A percentile compares a stretch with the other conserved stretches of the same genome.
These are phyloP conservation scores for Penicillium paxilli DNA, from an alignment of 495 filamentous ascomycete species.

Conservation along the genomic window DNA sequence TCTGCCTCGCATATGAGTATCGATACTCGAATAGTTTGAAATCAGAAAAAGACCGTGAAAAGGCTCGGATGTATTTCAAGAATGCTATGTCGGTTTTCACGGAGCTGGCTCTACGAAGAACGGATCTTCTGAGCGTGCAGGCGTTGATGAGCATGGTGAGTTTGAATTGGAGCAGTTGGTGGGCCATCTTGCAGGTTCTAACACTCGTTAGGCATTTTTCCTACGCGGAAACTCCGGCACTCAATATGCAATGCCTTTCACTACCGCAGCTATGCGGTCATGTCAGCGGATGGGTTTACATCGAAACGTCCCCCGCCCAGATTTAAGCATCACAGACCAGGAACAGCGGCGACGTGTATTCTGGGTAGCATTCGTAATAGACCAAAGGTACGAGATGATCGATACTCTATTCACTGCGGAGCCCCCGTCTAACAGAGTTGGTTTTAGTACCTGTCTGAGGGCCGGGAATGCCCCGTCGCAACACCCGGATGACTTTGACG, in stretches of 20 bases:
- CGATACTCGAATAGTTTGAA: conserved; percentile 87
- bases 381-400: conserved; percentile 66
- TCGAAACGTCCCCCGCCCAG: conserved; percentile 80
- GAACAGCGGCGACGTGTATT: conserved; percentile 95
- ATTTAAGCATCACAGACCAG: conserved; percentile 76
- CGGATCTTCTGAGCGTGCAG: conserved; percentile 90
- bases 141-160: conserved; percentile 85
- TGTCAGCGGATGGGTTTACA: conserved; percentile 95
- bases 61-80: conserved; percentile 89
- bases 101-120: conserved; percentile 89
- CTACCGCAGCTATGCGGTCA: conserved; percentile 86
- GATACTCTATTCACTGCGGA: neutral
- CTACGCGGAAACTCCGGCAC: conserved; percentile 93
- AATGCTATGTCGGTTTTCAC: conserved; percentile 90
- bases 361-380: conserved; percentile 94
- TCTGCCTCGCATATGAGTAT: conserved; percentile 86
- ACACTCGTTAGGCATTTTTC: conserved; percentile 65
- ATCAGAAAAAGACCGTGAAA: conserved; percentile 81
- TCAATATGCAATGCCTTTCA: conserved; percentile 83
- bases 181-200: neutral
- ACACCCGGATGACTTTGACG: conserved; percentile 95
- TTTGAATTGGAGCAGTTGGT: neutral
- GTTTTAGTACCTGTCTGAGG: conserved; percentile 70
- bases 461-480: conserved; percentile 86
- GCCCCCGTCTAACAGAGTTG: neutral